Base-by-base conservation (phyloP, 148 eudicot genomes). In the Persicaria tinctoria region DNA sequence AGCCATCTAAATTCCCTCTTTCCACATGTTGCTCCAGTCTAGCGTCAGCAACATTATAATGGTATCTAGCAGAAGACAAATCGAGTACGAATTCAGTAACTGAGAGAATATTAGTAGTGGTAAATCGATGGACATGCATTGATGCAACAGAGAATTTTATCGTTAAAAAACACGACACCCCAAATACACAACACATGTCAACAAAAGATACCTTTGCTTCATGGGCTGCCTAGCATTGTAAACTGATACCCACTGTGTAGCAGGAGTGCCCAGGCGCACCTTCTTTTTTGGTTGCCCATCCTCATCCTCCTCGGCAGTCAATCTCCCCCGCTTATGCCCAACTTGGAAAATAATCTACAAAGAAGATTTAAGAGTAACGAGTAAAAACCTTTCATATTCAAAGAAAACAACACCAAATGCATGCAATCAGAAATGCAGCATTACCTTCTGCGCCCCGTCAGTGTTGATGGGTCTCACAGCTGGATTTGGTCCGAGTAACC, bases 381-480 rank as follows among this genome's bases (percentile, higher is more conserved):
- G 18, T 38, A 66, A 38, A 41, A 41, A 44, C 9, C 32, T 48
- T 47, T 71, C 51, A 71, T 8, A 6, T 23, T 12, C 41, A 9
- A 8, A 70, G 72, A 49, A 57, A 46, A 47, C 5, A 53, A 13
- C 2, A 77, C 11, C 53, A 16, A 17, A 9, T 77, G 51, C 41
- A 23, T 49, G 23, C 60, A 77, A 51, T 64, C 59, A 69, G 13
- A 11, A 12, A 13, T 48, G 32, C 62, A 71, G 54, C 47, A 17
- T 72, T 74, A 90, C 97, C 93, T 92, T 92, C 76, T 88, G 97
- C 73, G 97, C 97, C 70, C 97, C 97, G 80, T 92, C 96, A 13
- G 91, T 92, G 77, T 90, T 92, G 70, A 92, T 83, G 13, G 97
- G 96, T 82, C 96, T 86, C 75, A 89, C 75, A 56, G 91, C 83